Conservation (phyloP, 2,329 filamentous ascomycete genomes). For the Macrophomina tecta region DNA sequence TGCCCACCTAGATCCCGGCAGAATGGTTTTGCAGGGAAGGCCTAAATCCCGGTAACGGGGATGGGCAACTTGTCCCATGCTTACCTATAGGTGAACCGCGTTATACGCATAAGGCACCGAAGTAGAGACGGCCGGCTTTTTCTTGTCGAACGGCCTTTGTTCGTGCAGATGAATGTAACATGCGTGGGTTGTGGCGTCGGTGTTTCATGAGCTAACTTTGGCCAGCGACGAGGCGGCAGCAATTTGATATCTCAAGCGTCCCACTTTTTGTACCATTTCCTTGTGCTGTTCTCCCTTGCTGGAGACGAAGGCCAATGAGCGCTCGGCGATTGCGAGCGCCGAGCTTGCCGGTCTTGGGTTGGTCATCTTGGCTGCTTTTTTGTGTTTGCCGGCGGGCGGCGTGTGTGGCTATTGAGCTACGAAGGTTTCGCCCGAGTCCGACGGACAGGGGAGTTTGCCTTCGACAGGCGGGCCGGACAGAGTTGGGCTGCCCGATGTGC, state of each 20-base stretch:
- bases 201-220: conserved; percentile 4
- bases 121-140: neutral
- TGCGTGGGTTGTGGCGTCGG: conserved; percentile 3
- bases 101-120: neutral
- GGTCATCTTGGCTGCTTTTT: neutral
- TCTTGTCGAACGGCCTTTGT: neutral
- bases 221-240: neutral
- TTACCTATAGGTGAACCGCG: neutral
- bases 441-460: neutral
- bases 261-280: neutral
- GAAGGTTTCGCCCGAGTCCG: neutral
- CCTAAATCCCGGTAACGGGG: neutral
- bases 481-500: neutral
- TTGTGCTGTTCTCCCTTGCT: neutral
- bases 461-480: neutral
- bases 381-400: neutral
- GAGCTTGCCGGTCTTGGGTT: too few relatives aligned
- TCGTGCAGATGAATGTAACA: neutral
- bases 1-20: neutral
- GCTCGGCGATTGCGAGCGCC: too few relatives aligned
- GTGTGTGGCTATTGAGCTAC: neutral
- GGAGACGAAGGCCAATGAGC: too few relatives aligned
- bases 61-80: neutral
- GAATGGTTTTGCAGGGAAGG: neutral
- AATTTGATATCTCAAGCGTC: neutral